Evolutionary conservation across 306 rosid genomes (phyloP), one percentile per base, ranked within the genome.

Genomic region (Fragaria ananassa): DNA sequence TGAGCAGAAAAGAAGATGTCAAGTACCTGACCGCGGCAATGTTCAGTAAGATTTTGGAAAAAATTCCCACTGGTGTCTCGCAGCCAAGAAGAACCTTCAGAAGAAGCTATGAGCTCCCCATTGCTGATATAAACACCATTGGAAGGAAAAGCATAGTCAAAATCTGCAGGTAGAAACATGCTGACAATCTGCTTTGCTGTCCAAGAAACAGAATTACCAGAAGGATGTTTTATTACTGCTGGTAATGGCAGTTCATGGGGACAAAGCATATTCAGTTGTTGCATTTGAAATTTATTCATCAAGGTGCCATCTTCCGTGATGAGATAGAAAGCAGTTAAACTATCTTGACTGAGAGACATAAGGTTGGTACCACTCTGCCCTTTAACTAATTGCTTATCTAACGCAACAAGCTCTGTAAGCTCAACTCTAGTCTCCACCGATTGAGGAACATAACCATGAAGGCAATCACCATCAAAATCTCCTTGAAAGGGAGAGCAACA

Each of bases 401-500:
- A 85, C 42, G 93, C 83, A 83, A 96, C 93, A 74, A 92, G 93
- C 83, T 92, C 97, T 49, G 66, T 85, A 27, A 92, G 93, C 86
- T 96, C 99, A 63, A 88, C 93, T 80, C 92, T 84, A 46, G 99
- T 78, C 70, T 74, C 86, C 69, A 89, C 68, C 53, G 99, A 88
- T 77, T 96, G 97, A 44, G 99, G 93, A 88, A 96, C 80, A 80
- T 90, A 92, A 8, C 99, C 99, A 61, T 91, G 99, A 76, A 96
- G 93, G 77, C 98, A 96, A 86, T 92, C 99, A 13, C 99, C 99
- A 81, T 92, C 99, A 87, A 96, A 96, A 83, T 96, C 99, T 31
- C 97, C 99, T 68, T 96, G 91, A 61, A 96, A 78, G 53, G 99
- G 99, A 31, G 98, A 92, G 83, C 98, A 96, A 47, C 98, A 96